These are phyloP conservation scores for Hymenoscyphus fructigenus DNA, from an alignment of 2,329 filamentous ascomycete genomes.

Conservation along the genomic window DNA sequence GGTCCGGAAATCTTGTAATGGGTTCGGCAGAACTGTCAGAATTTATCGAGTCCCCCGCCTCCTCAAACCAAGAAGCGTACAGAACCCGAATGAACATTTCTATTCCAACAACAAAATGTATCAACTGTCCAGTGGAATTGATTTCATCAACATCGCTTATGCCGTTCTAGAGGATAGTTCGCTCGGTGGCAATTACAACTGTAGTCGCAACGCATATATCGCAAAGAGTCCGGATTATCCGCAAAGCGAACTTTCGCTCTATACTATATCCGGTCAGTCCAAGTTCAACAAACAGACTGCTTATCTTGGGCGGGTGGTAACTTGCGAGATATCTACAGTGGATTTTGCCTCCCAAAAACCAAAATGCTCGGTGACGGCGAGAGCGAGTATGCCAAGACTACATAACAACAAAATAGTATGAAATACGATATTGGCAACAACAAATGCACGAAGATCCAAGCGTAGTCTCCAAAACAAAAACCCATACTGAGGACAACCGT, in stretches of 20 bases:
- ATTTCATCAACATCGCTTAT: constrained; percentile 27
- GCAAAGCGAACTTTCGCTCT: constrained; percentile 7
- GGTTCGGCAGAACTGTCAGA: neutral
- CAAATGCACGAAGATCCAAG: constrained; percentile 14
- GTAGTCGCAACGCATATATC: constrained; percentile 14
- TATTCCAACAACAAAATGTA: constrained; percentile 31
- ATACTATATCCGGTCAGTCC: neutral
- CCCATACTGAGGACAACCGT: constrained; percentile 15
- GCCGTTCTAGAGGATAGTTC: constrained; percentile 29
- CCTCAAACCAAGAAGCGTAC: neutral
- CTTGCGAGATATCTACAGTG: neutral
- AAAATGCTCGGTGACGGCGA: constrained; percentile 4
- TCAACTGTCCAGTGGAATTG: constrained; percentile 28
- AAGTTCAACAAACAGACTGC: neutral
- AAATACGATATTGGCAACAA: constrained; percentile 17
- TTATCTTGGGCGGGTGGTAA: neutral
- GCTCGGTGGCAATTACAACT: constrained; percentile 22
- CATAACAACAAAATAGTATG: constrained; percentile 15
- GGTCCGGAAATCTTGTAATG: constrained; percentile 1
- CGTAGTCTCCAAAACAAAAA: constrained; percentile 21
- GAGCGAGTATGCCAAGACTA: constrained; percentile 10
- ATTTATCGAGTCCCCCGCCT: neutral
- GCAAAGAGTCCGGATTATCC: constrained; percentile 12
- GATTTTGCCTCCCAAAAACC: neutral
- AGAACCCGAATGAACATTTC: constrained; percentile 7